phyloP scores from a whole-genome alignment of 2,329 filamentous ascomycete genomes.

The Sordariomycetes sp. region DNA sequence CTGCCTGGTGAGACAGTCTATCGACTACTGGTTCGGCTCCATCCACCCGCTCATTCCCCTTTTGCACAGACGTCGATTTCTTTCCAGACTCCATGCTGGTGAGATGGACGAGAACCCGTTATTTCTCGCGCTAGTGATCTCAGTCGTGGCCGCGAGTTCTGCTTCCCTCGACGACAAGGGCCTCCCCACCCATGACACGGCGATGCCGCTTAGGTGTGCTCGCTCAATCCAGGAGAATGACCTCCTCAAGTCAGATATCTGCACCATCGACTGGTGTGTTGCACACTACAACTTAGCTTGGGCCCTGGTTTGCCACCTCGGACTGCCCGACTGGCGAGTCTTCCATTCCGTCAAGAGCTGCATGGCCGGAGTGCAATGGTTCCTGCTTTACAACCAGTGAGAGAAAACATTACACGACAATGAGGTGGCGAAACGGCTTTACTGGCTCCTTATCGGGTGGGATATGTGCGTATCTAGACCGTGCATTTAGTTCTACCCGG shows the following conservation, averaged over 20 bases:
- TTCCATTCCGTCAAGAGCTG: not conserved
- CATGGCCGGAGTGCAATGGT: not conserved
- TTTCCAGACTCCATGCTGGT: not conserved
- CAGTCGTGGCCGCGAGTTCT: not conserved
- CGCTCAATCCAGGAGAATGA: not conserved
- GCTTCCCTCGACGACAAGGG: not conserved
- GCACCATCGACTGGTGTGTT: not conserved
- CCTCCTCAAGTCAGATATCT: not conserved
- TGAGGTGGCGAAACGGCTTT: not conserved
- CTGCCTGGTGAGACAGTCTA: not conserved
- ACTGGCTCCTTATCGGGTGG: not conserved
- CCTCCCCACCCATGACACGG: not conserved
- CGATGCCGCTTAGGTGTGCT: not conserved
- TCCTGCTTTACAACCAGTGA: not conserved
- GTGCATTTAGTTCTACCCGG: not conserved
- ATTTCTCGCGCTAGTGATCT: not conserved
- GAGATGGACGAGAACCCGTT: not conserved
- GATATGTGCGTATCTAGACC: not conserved
- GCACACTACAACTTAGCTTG: not conserved
- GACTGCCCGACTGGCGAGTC: not conserved
- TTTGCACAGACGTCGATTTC: not conserved
- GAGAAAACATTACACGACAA: not conserved
- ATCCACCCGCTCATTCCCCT: not conserved
- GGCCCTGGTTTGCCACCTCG: not conserved
- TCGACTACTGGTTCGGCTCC: not conserved